Evolutionary conservation across 2,329 filamentous ascomycete genomes (phyloP).

Genomic region (Juglanconis sp.): DNA sequence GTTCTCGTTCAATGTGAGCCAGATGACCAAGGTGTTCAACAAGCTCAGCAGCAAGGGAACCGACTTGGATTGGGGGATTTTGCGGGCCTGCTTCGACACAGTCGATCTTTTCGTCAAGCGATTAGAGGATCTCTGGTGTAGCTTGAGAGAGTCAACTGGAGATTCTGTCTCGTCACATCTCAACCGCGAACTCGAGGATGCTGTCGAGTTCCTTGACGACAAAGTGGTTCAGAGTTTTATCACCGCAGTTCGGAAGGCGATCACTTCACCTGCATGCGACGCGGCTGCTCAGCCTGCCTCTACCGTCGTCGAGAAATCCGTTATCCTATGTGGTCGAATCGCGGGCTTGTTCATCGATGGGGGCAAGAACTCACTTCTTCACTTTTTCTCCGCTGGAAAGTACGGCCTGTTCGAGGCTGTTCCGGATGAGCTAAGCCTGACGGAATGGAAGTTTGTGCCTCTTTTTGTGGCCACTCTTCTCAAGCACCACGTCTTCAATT

Average conservation of each 20-base stretch:
- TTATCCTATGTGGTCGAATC: slow-evolving; percentile 44
- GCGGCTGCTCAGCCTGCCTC: background rate
- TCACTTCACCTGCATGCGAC: background rate
- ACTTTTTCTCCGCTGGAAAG: slow-evolving; percentile 45
- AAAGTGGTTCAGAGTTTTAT: slow-evolving; percentile 12
- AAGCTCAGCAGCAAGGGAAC: slow-evolving; percentile 41
- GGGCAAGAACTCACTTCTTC: slow-evolving; percentile 37
- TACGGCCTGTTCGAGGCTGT: slow-evolving; percentile 48
- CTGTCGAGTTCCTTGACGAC: slow-evolving; percentile 27
- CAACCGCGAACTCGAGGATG: slow-evolving; percentile 44
- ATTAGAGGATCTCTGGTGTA: slow-evolving; percentile 38
- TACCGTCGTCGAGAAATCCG: slow-evolving; percentile 33
- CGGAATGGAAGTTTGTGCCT: slow-evolving; percentile 43
- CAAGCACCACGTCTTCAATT: slow-evolving; percentile 43
- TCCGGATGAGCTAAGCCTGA: slow-evolving; percentile 36
- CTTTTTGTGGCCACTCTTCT: slow-evolving; percentile 52
- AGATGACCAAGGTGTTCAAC: slow-evolving; percentile 50
- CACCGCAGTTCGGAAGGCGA: slow-evolving; percentile 5
- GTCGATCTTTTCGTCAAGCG: slow-evolving; percentile 44
- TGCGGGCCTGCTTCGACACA: slow-evolving; percentile 43
- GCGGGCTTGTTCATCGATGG: slow-evolving; percentile 43
- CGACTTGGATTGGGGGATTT: slow-evolving; percentile 46
- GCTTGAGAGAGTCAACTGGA: slow-evolving; percentile 34
- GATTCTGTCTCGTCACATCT: slow-evolving; percentile 25
- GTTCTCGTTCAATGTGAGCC: slow-evolving; percentile 47